Evolutionary conservation across 148 eudicot genomes (phyloP), one percentile per base, ranked within the genome.

Genomic region (Persicaria maculosa): DNA sequence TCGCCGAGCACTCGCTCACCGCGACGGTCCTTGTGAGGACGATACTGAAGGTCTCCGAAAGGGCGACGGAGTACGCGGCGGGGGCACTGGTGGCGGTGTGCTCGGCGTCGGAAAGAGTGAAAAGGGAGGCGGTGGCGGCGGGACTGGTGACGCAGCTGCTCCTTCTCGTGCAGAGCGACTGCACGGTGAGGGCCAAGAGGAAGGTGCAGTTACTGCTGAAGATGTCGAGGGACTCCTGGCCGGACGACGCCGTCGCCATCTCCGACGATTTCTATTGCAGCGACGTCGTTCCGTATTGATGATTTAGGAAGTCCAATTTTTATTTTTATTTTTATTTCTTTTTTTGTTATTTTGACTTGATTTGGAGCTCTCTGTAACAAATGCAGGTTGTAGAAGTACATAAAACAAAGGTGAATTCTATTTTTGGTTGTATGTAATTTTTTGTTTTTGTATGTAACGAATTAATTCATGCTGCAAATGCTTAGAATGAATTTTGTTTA

Each of bases 61-160:
- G 98, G 9, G 94, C 98, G 47, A 91, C 98, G 12, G 98, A 93
- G 78, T 89, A 91, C 79, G 97, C 98, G 0, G 91, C 98, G 19
- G 98, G 98, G 7, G 91, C 98, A 36, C 76, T 93, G 77, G 57
- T 93, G 65, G 74, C 97, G 68, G 80, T 93, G 9, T 90, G 97
- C 68, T 84, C 95, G n/a, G 79, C 86, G 25, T 79, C 93, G 69
- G 98, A 91, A 77, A 76, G 72, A 79, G 78, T 79, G 48, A 87
- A 85, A 74, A 75, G 81, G 0, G 97, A 91, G 65, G 93, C 97
- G 78, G 98, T 88, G 81, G 88, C 83, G 47, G 98, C 97, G 3
- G 98, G 97, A 16, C 86, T 88, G 69, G 74, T 93, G 89, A 86
- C 91, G n/a, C 95, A 85, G 84, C 20, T 93, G 78, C 70, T 93